phyloP scores from a whole-genome alignment of 495 filamentous ascomycete species.

The Pseudoneurospora amorphoporcata region DNA sequence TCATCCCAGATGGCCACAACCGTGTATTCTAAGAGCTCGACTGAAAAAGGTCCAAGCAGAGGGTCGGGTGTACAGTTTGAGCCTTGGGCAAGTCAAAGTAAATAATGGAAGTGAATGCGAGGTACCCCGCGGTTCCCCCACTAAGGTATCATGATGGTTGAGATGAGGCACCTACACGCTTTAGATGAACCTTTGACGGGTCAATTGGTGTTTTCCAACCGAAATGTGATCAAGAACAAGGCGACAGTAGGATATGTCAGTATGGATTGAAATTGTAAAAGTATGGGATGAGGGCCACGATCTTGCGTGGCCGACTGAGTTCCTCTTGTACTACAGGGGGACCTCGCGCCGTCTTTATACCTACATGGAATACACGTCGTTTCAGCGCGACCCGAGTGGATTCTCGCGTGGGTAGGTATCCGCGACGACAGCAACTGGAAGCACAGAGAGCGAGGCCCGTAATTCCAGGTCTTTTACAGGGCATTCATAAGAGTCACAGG shows the following conservation, averaged over 20 bases:
- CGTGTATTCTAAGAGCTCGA: neutral
- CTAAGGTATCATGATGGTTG: neutral
- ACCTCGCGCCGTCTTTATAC: neutral
- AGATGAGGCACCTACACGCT: neutral
- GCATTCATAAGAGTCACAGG: neutral
- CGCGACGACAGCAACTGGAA: neutral
- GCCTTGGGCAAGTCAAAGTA: neutral
- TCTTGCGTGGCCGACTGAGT: neutral
- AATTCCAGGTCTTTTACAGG: neutral
- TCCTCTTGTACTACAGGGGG: neutral
- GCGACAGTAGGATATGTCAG: neutral
- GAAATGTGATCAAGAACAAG: neutral
- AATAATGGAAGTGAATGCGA: neutral
- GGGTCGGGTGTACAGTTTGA: neutral
- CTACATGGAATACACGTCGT: neutral
- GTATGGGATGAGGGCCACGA: neutral
- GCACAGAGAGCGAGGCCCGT: neutral
- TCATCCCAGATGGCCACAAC: neutral
- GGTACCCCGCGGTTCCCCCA: neutral
- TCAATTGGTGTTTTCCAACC: neutral
- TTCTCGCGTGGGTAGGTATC: neutral
- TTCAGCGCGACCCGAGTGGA: neutral
- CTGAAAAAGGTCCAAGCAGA: neutral
- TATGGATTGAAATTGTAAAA: neutral
- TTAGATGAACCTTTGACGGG: neutral